Percentiles rank a stretch among this genome's conserved stretches.
Conservation (phyloP, 805 yeast genomes). For the Barnettozyma populi region DNA sequence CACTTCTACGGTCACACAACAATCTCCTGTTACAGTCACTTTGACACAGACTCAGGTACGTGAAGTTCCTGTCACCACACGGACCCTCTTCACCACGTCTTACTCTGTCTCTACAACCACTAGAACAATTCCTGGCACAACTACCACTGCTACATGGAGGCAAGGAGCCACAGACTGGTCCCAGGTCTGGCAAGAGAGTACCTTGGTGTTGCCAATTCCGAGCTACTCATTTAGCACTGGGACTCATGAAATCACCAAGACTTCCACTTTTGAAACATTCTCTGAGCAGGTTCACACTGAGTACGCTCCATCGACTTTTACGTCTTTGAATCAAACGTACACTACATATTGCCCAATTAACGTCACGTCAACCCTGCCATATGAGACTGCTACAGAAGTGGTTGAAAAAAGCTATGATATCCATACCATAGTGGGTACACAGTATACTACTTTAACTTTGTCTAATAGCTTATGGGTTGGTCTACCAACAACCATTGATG, state of each 20-base stretch:
- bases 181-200: constrained; percentile 3
- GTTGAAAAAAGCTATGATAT: constrained; percentile 6
- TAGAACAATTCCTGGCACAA: constrained; percentile 11
- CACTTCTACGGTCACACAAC: constrained; percentile 3
- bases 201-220: constrained; percentile 16
- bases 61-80: constrained; percentile 1
- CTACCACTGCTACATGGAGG: background rate
- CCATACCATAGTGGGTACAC: constrained; percentile 11
- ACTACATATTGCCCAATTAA: constrained; percentile 10
- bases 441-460: constrained; percentile 13
- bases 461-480: constrained; percentile 18
- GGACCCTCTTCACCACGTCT: constrained; percentile 5
- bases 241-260: constrained; percentile 1
- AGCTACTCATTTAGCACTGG: constrained; percentile 4
- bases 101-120: constrained; percentile 11
- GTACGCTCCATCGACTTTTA: constrained; percentile 5
- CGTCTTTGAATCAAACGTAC: constrained; percentile 10
- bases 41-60: constrained; percentile 2
- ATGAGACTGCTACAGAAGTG: background rate
- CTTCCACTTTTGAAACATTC: constrained; percentile 2
- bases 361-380: constrained; percentile 1
- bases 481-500: constrained; percentile 6
- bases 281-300: constrained; percentile 2
- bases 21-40: constrained; percentile 4
- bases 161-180: constrained; percentile 7